Evolutionary conservation across 129 eudicot species (phyloP).

Genomic region (Daucus carota): DNA sequence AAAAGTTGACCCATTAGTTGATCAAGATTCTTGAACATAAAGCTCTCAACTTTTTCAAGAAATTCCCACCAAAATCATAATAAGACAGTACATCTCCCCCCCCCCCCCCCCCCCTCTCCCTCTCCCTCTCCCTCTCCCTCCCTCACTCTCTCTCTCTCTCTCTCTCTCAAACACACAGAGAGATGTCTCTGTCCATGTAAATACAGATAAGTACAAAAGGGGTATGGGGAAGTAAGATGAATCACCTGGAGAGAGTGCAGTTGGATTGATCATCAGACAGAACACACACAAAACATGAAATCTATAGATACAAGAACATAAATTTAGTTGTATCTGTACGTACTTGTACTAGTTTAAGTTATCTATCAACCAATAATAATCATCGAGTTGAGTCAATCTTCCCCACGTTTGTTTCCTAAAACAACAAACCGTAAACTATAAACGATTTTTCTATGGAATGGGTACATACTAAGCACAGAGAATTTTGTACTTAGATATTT

Average conservation of each 20-base stretch:
- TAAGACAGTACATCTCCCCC: background rate
- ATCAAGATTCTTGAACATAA: conserved; percentile 1
- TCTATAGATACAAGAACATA: background rate
- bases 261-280: background rate
- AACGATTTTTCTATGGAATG: too few relatives aligned
- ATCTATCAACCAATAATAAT: background rate
- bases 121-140: too few relatives aligned
- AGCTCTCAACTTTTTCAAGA: background rate
- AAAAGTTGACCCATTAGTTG: conserved; percentile 1
- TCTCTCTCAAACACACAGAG: background rate
- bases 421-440: conserved; percentile 1
- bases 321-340: background rate
- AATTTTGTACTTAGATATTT: too few relatives aligned
- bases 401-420: conserved; percentile 6
- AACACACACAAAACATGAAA: background rate
- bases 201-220: background rate
- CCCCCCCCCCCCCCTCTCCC: too few relatives aligned
- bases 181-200: background rate
- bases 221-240: background rate
- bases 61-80: background rate
- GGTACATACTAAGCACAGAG: too few relatives aligned
- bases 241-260: background rate
- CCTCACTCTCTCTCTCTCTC: too few relatives aligned
- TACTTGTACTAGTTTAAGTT: background rate
- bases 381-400: background rate